A percentile compares a stretch with the other conserved stretches of the same genome.
Conservation (phyloP, 169 alveolate genomes). For the Theileria parva region DNA sequence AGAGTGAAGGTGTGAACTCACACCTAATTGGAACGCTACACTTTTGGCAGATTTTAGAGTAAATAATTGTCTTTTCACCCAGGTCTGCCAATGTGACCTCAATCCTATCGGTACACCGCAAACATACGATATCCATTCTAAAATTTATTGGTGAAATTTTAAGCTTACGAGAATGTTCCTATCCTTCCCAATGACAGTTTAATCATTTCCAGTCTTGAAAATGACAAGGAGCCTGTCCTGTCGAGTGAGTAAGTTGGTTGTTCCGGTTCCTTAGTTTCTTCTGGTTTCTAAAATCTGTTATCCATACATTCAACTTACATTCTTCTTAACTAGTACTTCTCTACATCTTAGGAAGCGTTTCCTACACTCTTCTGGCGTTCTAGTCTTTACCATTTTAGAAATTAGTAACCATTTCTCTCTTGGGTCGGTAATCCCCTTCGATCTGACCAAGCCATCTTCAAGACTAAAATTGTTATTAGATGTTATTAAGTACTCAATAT, state of each 20-base stretch:
- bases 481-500: background rate
- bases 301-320: conserved; percentile 4
- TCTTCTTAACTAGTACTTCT: conserved; percentile 40
- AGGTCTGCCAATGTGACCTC: conserved; percentile 30
- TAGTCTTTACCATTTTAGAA: conserved; percentile 60
- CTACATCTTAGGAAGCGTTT: conserved; percentile 55
- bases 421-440: conserved; percentile 40
- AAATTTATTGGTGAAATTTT: background rate
- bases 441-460: conserved; percentile 44
- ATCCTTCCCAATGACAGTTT: conserved; percentile 36
- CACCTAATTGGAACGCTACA: conserved; percentile 37
- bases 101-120: conserved; percentile 31
- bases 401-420: conserved; percentile 46
- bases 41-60: conserved; percentile 29
- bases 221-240: conserved; percentile 22
- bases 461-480: conserved; percentile 32
- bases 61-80: conserved; percentile 28
- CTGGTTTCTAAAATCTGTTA: background rate
- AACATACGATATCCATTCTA: conserved; percentile 43
- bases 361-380: conserved; percentile 64
- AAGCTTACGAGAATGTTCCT: conserved; percentile 36
- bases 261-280: conserved; percentile 25
- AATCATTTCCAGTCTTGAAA: conserved; percentile 43
- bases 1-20: conserved; percentile 44
- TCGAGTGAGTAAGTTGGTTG: conserved; percentile 28